These are phyloP conservation scores for Gossypium arboreum DNA, from an alignment of 345 rosid genomes.

Conservation along the genomic window DNA sequence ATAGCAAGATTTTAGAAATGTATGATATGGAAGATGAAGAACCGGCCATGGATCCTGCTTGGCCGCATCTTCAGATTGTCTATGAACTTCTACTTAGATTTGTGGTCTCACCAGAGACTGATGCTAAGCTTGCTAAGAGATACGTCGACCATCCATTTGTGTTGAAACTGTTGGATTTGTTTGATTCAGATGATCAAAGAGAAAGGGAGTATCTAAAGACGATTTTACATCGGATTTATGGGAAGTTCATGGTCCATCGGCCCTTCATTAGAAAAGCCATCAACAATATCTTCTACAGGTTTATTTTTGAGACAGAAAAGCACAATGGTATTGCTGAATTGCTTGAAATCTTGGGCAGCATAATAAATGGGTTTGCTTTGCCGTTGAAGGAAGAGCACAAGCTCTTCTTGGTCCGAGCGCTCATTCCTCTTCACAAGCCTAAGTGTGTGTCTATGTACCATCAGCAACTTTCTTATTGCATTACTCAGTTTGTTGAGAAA, in stretches of 20 bases:
- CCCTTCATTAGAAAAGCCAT: conserved; percentile 63
- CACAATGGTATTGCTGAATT: conserved; percentile 70
- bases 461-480: conserved; percentile 75
- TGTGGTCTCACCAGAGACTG: conserved; percentile 56
- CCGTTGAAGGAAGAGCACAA: conserved; percentile 89
- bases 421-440: conserved; percentile 82
- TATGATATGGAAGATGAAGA: conserved; percentile 61
- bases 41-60: conserved; percentile 48
- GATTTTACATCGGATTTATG: conserved; percentile 54
- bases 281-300: conserved; percentile 66
- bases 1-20: conserved; percentile 38
- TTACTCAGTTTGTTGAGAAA: conserved; percentile 79
- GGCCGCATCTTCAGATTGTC: conserved; percentile 70
- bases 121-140: conserved; percentile 62
- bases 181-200: conserved; percentile 66
- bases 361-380: conserved; percentile 76
- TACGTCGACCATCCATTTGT: conserved; percentile 63
- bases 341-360: conserved; percentile 79
- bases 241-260: conserved; percentile 70
- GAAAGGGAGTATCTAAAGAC: conserved; percentile 70
- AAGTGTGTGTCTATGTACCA: conserved; percentile 62
- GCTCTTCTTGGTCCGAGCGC: conserved; percentile 62
- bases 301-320: conserved; percentile 64
- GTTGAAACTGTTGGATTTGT: conserved; percentile 53
- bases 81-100: conserved; percentile 59